phyloP scores from a whole-genome alignment of 2,329 filamentous ascomycete genomes.

The Pseudocercospora crystallina region DNA sequence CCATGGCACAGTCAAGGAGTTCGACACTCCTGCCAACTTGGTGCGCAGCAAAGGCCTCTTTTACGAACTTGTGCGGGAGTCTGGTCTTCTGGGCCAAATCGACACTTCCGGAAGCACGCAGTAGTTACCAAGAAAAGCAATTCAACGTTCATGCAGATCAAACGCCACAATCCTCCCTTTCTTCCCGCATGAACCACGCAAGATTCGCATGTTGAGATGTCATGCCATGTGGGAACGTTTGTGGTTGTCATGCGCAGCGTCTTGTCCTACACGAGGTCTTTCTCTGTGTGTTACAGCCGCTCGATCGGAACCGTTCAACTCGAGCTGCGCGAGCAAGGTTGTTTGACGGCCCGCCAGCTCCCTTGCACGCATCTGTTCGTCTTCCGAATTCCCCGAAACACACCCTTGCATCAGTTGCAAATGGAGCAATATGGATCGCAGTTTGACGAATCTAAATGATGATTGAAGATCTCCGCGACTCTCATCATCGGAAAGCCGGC shows the following conservation, averaged over 20 bases:
- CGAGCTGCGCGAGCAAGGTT: no score
- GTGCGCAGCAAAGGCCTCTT: constrained; percentile 77
- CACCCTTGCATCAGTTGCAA: neutral
- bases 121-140: constrained; percentile 7
- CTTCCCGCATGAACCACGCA: neutral
- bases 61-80: constrained; percentile 87
- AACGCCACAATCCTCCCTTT: neutral
- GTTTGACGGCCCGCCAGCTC: no score
- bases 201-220: constrained; percentile 6
- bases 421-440: constrained; percentile 4
- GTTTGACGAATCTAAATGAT: constrained; percentile 2
- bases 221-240: constrained; percentile 2
- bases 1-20: constrained; percentile 85
- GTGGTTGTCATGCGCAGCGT: neutral
- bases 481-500: neutral
- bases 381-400: constrained; percentile 6
- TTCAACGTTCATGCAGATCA: constrained; percentile 1
- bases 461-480: neutral
- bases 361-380: no score
- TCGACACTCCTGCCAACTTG: constrained; percentile 79
- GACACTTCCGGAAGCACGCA: constrained; percentile 21
- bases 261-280: neutral
- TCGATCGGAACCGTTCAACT: no score
- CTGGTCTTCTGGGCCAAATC: constrained; percentile 64
- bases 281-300: no score